Evolutionary conservation across 345 rosid genomes (phyloP).

Genomic region (Citrus inodora): DNA sequence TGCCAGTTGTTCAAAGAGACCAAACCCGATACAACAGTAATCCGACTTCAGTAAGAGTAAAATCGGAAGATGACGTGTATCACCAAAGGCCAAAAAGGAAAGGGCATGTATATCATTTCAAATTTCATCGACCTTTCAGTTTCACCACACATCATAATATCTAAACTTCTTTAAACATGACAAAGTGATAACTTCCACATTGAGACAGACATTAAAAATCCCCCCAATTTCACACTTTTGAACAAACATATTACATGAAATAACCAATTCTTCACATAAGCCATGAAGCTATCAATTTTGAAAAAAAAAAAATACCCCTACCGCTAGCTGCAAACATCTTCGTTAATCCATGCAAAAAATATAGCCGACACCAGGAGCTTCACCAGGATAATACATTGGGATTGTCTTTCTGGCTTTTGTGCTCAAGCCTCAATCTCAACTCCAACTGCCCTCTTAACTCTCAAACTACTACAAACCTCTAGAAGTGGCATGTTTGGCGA

Average conservation of each 20-base stretch:
- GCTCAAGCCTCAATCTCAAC: conserved; percentile 13
- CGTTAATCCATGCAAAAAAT: conserved; percentile 18
- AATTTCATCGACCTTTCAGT: neutral
- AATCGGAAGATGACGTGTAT: neutral
- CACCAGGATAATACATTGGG: conserved; percentile 22
- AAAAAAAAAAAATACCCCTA: conserved; percentile 3
- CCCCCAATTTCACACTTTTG: neutral
- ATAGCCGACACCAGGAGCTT: conserved; percentile 25
- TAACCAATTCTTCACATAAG: conserved; percentile 6
- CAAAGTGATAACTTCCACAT: neutral
- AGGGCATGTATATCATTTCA: neutral
- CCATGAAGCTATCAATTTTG: conserved; percentile 18
- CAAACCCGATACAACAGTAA: neutral
- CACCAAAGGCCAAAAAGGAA: neutral
- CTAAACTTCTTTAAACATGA: neutral
- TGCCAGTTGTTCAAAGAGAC: neutral
- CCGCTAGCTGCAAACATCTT: conserved; percentile 20
- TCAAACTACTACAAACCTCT: conserved; percentile 14
- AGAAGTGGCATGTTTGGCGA: neutral
- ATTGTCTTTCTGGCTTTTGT: conserved; percentile 20
- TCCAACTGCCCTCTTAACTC: neutral
- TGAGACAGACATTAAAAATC: neutral
- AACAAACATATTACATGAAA: conserved; percentile 7
- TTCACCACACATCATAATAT: neutral
- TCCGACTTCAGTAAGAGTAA: neutral